phyloP scores from a whole-genome alignment of 176 grass and related monocot species.

The Secale cereale region DNA sequence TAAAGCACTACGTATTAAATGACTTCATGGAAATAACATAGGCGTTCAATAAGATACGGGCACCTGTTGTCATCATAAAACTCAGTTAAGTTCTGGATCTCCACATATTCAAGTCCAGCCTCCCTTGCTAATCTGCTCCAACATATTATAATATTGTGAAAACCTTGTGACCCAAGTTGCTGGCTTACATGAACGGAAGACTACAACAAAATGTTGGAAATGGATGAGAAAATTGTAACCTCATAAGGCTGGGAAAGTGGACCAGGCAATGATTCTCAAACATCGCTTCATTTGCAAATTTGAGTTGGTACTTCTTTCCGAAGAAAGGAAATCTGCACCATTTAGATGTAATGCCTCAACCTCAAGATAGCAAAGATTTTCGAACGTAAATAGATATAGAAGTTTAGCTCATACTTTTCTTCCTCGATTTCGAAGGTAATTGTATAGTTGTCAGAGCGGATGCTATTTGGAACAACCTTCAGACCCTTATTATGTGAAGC shows the following conservation, averaged over 20 bases:
- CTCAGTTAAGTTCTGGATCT: constrained; percentile 91
- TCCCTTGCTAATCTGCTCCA: constrained; percentile 87
- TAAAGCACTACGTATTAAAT: not conserved
- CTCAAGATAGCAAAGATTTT: constrained; percentile 21
- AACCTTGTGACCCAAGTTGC: constrained; percentile 6
- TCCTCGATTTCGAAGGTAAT: constrained; percentile 96
- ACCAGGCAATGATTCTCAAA: constrained; percentile 82
- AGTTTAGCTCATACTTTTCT: constrained; percentile 71
- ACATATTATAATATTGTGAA: constrained; percentile 29
- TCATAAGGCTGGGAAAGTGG: constrained; percentile 86
- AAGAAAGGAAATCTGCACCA: constrained; percentile 84
- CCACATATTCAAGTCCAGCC: constrained; percentile 86
- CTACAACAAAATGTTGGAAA: constrained; percentile 5
- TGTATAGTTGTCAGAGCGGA: constrained; percentile 94
- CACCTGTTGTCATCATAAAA: constrained; percentile 99
- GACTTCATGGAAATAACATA: constrained; percentile 5
- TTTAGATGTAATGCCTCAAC: constrained; percentile 4
- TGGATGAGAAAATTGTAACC: constrained; percentile 42
- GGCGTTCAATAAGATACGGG: not conserved
- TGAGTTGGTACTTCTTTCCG: constrained; percentile 90
- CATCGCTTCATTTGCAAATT: constrained; percentile 70
- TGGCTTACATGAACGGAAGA: not conserved
- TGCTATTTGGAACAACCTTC: constrained; percentile 77
- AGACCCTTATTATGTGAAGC: constrained; percentile 85
- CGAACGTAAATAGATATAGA: not conserved